Base-by-base conservation (phyloP, 2,329 filamentous ascomycete species). In the Fusarium chuoi region DNA sequence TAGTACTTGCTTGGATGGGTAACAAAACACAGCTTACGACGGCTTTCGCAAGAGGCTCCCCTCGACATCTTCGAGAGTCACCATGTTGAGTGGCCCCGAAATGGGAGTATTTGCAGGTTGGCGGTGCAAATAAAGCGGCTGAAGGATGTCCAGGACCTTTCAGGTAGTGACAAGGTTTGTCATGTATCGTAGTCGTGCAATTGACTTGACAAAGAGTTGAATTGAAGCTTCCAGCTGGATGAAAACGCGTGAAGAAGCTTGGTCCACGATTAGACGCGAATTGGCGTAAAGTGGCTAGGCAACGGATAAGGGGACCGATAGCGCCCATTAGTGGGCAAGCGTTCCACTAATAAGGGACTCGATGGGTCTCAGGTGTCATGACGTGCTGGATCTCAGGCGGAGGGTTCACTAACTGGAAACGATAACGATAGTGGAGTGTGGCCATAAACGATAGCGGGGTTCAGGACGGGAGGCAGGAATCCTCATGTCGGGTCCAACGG, bases 21-120 rank as follows among this genome's bases (percentile, higher is more conserved):
- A 28, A 42, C 22, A 20, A 33, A 36, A 39, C 17, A 45, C 10
- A 24, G 73, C 81, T 70, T 74, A 83, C 82, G 76, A 78, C 51
- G 82, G 79, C 26, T 76, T 78, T 59, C 80, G 79, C 60, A 83
- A 78, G 38, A 84, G 77, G 54, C 78, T 81, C 62, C 75, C 80
- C 30, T 77, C 56, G 44, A 80, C 78, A 44, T 83, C 79, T 56
- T 83, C 76, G 61, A 83, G 78, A 38, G 74, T 67, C 38, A 82
- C 81, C 82, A 83, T 83, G 36, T 64, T 76, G 73, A n/a, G 36
- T 48, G 42, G 42, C 54, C 35, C n/a, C 28, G 18, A 14, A 44
- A 30, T 24, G 24, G 30, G 26, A 24, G 20, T 24, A 20, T 26
- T 28, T 60, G 42, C 9, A 24, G 15, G 22, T 26, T 11, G 30